phyloP scores from a whole-genome alignment of 78 protist species.

The Dictyostelium purpureum region DNA sequence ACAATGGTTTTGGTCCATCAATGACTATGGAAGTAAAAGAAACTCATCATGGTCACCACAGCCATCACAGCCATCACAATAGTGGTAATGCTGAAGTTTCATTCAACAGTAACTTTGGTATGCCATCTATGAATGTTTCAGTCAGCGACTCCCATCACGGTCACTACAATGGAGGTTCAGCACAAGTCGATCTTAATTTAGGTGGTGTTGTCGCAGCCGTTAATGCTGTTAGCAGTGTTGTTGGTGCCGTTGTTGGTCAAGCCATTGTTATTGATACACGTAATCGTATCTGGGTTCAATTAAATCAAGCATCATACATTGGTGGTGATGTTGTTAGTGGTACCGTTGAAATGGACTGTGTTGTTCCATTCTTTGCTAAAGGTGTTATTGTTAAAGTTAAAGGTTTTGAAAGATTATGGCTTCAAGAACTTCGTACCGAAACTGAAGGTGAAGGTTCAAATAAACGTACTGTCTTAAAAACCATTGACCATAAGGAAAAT shows the following conservation, averaged over 20 bases:
- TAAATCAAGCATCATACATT: constrained; percentile 51
- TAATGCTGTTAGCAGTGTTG: background rate
- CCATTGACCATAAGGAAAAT: constrained; percentile 66
- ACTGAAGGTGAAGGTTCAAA: constrained; percentile 51
- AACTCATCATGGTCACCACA: background rate
- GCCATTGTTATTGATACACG: constrained; percentile 11
- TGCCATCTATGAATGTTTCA: background rate
- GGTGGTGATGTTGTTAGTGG: constrained; percentile 68
- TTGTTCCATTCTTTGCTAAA: constrained; percentile 71
- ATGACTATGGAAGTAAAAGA: constrained; percentile 12
- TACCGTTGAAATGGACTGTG: constrained; percentile 60
- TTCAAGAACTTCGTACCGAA: constrained; percentile 64
- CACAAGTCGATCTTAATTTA: background rate
- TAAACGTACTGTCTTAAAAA: constrained; percentile 39
- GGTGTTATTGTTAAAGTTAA: constrained; percentile 61
- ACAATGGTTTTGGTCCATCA: constrained; percentile 1
- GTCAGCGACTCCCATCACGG: background rate
- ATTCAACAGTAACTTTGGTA: background rate
- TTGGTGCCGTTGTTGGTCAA: background rate
- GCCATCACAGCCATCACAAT: background rate
- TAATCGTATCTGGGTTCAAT: constrained; percentile 54
- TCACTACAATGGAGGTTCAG: background rate
- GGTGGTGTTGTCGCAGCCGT: background rate
- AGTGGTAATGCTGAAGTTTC: background rate
- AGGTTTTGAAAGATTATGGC: constrained; percentile 69